Conservation (phyloP, 148 eudicot genomes). For the Rhododendron henanense region DNA sequence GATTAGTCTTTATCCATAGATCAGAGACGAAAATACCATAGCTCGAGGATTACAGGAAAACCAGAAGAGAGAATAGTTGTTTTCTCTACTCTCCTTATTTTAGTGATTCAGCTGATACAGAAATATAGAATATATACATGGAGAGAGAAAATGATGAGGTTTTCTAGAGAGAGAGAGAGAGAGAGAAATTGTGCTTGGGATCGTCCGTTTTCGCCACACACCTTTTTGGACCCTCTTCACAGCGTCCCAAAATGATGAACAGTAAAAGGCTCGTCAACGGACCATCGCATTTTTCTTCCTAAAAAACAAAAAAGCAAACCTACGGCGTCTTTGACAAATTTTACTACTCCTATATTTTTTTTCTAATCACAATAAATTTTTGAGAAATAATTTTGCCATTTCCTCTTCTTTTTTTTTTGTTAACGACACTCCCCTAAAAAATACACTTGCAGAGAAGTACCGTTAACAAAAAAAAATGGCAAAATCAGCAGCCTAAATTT, state of each 20-base stretch:
- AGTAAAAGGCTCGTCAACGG: neutral
- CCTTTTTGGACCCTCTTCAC: slow-evolving; percentile 14
- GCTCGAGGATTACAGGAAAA: neutral
- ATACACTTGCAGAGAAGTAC: too few relatives aligned
- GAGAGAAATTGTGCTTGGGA: slow-evolving; percentile 25
- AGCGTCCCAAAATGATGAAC: slow-evolving; percentile 13
- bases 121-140: neutral
- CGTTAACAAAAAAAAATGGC: too few relatives aligned
- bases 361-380: too few relatives aligned
- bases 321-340: neutral
- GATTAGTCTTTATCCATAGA: slow-evolving; percentile 3
- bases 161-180: neutral
- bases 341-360: too few relatives aligned
- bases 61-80: neutral
- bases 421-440: too few relatives aligned
- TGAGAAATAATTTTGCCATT: too few relatives aligned
- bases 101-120: neutral
- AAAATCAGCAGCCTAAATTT: too few relatives aligned
- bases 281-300: neutral
- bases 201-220: slow-evolving; percentile 36
- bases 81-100: neutral
- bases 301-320: too few relatives aligned
- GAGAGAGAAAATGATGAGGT: neutral
- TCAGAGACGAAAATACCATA: neutral
- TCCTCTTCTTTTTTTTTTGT: too few relatives aligned